Evolutionary conservation across 352 stramenopile species (phyloP), one percentile per base, ranked within the genome.

Genomic region (Pythium graminicola): DNA sequence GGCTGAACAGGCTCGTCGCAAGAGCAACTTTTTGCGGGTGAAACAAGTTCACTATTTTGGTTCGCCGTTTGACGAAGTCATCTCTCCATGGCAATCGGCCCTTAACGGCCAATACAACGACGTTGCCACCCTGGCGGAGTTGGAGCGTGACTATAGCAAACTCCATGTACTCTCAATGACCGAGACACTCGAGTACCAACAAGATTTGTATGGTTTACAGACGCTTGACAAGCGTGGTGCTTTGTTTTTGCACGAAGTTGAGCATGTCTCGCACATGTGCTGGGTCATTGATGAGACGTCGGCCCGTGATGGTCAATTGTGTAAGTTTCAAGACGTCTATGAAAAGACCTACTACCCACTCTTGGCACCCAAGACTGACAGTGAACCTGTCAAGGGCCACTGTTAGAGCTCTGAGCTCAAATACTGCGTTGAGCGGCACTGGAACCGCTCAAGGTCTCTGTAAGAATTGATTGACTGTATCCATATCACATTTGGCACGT

Each of bases 41-140:
- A 31, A 47, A 20, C 47, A 53, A 7, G 69, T 62, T 0, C 65
- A 78, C 43, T 79, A 70, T 52, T 73, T 82, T 27, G 61, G 44
- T 0, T 67, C 66, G 0, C 45, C 56, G 17, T 53, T 62, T 14
- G 72, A 79, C 44, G 65, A 64, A n/a, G 50, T 70, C 5, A 60
- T 76, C 31, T 60, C 67, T 16, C 72, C 72, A 7, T 79, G 67
- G 64, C 69, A 82, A 46, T 62, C 53, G 20, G 54, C 48, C 0
- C 33, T 75, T 7, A 26, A 70, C 11, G 60, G 65, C 9, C 59
- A 59, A 20, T 79, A 79, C 60, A 61, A 60, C n/a, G 41, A 66
- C 1, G 57, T 75, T 5, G 40, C 36, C 49, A 67, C 40, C 17
- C 48, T 31, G 8, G 48, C 65, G 23, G 53, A 69, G 10, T 51